Percentiles rank a stretch among this genome's conserved stretches.
These are phyloP conservation scores for Penicillium fimorum DNA, from an alignment of 495 filamentous ascomycete species.

Conservation along the genomic window DNA sequence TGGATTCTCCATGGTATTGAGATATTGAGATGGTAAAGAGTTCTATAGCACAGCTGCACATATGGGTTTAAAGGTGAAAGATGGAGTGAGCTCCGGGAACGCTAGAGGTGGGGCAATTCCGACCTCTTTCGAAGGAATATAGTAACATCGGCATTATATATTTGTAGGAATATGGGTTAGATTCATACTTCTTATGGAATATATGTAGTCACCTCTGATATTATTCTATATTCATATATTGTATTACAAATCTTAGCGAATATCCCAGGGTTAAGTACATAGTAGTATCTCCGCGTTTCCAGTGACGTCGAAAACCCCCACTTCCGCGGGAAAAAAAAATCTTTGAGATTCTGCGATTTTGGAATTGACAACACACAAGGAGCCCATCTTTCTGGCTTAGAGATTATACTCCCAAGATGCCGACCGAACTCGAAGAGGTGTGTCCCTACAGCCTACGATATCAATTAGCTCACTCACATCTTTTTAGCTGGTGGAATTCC, in stretches of 20 bases:
- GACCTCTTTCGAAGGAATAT: background rate
- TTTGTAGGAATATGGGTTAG: background rate
- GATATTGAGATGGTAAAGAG: background rate
- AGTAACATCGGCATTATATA: background rate
- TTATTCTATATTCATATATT: too few relatives aligned
- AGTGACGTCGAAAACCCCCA: slow-evolving; percentile 28
- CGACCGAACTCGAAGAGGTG: slow-evolving; percentile 82
- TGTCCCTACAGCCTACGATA: background rate
- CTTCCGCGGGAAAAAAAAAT: slow-evolving; percentile 23
- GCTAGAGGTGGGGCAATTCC: slow-evolving; percentile 8
- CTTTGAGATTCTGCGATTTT: slow-evolving; percentile 1
- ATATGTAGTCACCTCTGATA: too few relatives aligned
- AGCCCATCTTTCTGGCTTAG: background rate
- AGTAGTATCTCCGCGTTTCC: slow-evolving; percentile 9
- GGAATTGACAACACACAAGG: slow-evolving; percentile 1
- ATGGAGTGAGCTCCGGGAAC: background rate
- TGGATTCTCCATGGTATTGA: slow-evolving; percentile 18
- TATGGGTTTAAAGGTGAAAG: background rate
- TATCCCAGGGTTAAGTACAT: background rate
- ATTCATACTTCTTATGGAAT: background rate
- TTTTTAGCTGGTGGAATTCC: slow-evolving; percentile 80
- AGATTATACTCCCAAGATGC: slow-evolving; percentile 52
- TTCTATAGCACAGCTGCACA: background rate
- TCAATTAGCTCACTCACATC: background rate
- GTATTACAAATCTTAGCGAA: background rate